Conservation (phyloP, 202 grass and related monocot genomes). For the Bolboschoenoplectus hybrid region DNA sequence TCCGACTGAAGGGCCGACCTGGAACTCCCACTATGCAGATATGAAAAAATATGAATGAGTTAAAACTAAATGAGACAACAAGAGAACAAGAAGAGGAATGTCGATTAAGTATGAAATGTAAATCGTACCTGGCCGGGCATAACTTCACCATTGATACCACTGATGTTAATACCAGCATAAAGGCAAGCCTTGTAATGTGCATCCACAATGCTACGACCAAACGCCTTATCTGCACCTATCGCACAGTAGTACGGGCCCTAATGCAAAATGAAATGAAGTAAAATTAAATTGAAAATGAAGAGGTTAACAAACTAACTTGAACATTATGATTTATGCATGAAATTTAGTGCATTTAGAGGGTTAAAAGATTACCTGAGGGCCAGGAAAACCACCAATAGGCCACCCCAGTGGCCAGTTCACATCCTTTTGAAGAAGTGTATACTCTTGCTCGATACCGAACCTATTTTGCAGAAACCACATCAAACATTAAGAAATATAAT, state of each 20-base stretch:
- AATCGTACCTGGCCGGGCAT: conserved; percentile 75
- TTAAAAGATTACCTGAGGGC: conserved; percentile 46
- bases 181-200: conserved; percentile 91
- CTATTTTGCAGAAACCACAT: conserved; percentile 34
- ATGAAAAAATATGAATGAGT: neutral
- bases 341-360: neutral
- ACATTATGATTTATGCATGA: neutral
- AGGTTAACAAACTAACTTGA: neutral
- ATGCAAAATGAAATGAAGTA: neutral
- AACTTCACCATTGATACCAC: conserved; percentile 87
- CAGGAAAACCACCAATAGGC: conserved; percentile 80
- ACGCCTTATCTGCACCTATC: conserved; percentile 72
- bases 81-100: neutral
- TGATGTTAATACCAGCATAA: conserved; percentile 78
- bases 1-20: conserved; percentile 75
- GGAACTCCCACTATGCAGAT: conserved; percentile 80
- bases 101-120: neutral
- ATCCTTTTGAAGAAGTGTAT: conserved; percentile 92
- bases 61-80: neutral
- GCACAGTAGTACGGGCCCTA: conserved; percentile 96
- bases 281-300: neutral
- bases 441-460: conserved; percentile 95
- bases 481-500: neutral
- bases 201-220: conserved; percentile 79
- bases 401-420: conserved; percentile 92